Conservation (phyloP, 257 asterid genomes). For the Haberlea rhodopensis region DNA sequence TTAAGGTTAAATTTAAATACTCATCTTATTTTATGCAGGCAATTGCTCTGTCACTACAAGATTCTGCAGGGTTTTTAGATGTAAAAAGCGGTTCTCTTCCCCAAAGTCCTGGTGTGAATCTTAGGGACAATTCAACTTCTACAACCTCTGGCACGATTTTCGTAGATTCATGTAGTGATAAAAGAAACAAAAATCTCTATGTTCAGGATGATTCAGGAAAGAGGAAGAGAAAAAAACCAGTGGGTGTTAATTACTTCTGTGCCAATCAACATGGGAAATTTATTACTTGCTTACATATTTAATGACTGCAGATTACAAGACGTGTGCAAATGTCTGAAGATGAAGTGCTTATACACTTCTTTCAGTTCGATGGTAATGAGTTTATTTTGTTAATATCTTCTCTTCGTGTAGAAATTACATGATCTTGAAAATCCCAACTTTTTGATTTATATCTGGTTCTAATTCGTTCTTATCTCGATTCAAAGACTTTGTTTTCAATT, state of each 20-base stretch:
- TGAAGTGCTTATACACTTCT: conserved; percentile 76
- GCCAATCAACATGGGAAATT: conserved; percentile 17
- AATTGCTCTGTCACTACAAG: conserved; percentile 79
- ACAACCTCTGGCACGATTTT: conserved; percentile 26
- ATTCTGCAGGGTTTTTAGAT: conserved; percentile 40
- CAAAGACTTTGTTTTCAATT: neutral
- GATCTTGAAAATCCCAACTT: neutral
- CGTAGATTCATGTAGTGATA: conserved; percentile 18
- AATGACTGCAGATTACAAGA: conserved; percentile 45
- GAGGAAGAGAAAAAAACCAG: conserved; percentile 66
- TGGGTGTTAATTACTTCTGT: conserved; percentile 35
- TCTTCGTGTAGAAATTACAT: neutral
- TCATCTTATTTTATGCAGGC: conserved; percentile 50
- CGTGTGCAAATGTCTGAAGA: conserved; percentile 89
- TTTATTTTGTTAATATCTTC: conserved; percentile 12
- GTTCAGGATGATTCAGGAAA: conserved; percentile 45
- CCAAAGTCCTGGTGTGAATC: conserved; percentile 26
- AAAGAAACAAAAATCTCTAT: conserved; percentile 29
- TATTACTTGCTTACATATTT: conserved; percentile 18
- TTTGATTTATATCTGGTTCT: no score
- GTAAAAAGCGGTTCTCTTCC: conserved; percentile 24
- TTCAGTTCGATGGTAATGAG: conserved; percentile 85
- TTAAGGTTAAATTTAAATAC: neutral
- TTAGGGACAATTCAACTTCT: conserved; percentile 24
- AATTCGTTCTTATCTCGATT: neutral